Evolutionary conservation across 306 rosid species (phyloP).

Genomic region (Vigna trinervia): DNA sequence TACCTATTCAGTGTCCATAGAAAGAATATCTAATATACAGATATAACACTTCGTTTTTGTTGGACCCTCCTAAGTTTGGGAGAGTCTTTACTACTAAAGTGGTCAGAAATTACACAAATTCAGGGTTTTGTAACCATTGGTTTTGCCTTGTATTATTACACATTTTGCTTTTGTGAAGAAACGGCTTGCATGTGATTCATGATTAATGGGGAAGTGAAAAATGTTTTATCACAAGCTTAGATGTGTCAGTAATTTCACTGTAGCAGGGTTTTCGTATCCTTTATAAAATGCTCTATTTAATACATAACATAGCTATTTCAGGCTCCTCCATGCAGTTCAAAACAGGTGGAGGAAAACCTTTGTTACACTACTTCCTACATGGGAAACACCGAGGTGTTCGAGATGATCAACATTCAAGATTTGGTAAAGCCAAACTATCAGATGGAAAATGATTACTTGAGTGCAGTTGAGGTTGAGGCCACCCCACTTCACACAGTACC

Average conservation of each 20-base stretch:
- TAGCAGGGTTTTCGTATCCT: not conserved
- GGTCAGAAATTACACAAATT: too few relatives aligned
- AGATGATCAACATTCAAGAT: slow-evolving; percentile 49
- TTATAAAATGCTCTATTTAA: not conserved
- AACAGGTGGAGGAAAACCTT: slow-evolving; percentile 42
- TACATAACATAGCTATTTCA: slow-evolving; percentile 39
- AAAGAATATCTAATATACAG: too few relatives aligned
- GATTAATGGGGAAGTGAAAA: not conserved
- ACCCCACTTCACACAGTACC: slow-evolving; percentile 45
- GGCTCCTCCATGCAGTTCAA: slow-evolving; percentile 52
- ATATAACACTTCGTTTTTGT: too few relatives aligned
- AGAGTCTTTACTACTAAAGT: too few relatives aligned
- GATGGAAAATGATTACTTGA: slow-evolving; percentile 25
- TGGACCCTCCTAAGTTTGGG: too few relatives aligned
- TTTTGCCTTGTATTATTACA: too few relatives aligned
- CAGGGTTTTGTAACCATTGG: too few relatives aligned
- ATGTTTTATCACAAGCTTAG: not conserved
- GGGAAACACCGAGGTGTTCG: slow-evolving; percentile 48
- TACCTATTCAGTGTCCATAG: too few relatives aligned
- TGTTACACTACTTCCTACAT: slow-evolving; percentile 21
- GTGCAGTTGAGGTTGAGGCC: slow-evolving; percentile 49
- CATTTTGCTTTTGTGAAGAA: too few relatives aligned
- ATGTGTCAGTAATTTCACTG: not conserved
- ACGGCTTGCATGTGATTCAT: too few relatives aligned
- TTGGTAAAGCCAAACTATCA: slow-evolving; percentile 47